Conservation (phyloP, 1,139 yeast species). For the Williopsis jadinii region DNA sequence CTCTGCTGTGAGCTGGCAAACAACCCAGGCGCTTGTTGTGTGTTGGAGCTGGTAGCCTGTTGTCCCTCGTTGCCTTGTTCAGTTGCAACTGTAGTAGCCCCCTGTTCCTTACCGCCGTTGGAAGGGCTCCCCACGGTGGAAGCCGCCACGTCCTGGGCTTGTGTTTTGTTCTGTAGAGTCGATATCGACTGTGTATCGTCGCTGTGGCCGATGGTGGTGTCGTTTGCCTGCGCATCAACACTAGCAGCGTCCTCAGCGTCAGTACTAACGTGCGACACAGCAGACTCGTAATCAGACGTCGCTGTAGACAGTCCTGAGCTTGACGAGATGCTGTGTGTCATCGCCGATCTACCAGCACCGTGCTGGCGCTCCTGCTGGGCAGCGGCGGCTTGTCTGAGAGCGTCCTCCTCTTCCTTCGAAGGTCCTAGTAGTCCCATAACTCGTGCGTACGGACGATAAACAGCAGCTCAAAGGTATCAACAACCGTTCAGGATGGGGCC, state of each 20-base stretch:
- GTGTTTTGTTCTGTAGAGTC: neutral
- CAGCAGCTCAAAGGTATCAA: too few relatives aligned
- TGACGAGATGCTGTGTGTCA: constrained; percentile 2
- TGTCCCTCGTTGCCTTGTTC: neutral
- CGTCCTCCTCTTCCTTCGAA: constrained; percentile 26
- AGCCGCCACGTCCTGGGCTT: neutral
- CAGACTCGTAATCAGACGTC: constrained; percentile 19
- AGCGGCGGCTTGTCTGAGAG: constrained; percentile 24
- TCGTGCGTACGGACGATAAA: too few relatives aligned
- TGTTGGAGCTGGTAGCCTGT: too few relatives aligned
- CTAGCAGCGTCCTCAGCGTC: constrained; percentile 1
- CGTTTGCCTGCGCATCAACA: neutral
- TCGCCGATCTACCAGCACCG: too few relatives aligned
- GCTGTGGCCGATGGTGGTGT: neutral
- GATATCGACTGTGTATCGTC: neutral
- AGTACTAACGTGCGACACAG: constrained; percentile 10
- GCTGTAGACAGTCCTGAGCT: constrained; percentile 3
- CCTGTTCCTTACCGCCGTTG: neutral
- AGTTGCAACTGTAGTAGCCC: neutral
- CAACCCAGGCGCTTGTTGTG: too few relatives aligned
- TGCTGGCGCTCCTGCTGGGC: neutral
- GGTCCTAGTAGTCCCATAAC: constrained; percentile 27
- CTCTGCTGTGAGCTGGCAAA: too few relatives aligned
- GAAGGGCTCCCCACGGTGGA: too few relatives aligned
- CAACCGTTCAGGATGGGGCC: too few relatives aligned